Conservation (phyloP, 805 yeast genomes). For the Vanderwaltozyma polyspora region DNA sequence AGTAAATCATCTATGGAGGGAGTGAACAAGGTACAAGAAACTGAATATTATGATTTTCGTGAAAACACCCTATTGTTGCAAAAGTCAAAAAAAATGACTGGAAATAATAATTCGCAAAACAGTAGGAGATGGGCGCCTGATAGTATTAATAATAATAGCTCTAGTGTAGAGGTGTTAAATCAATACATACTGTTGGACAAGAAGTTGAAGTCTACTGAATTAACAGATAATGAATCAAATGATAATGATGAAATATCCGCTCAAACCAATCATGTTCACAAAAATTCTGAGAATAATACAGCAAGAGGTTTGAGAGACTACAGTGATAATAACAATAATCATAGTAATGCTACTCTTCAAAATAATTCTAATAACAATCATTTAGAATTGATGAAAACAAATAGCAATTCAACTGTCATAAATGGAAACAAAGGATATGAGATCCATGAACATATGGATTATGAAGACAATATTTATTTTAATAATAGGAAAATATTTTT, state of each 20-base stretch:
- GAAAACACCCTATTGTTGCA: conserved; percentile 1
- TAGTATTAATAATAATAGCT: conserved; percentile 2
- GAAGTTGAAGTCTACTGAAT: not conserved
- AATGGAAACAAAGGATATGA: conserved; percentile 9
- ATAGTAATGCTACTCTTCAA: not conserved
- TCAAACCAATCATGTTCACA: no score
- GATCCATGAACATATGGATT: conserved; percentile 19
- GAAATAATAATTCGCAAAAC: not conserved
- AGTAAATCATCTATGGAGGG: conserved; percentile 1
- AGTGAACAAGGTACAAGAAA: conserved; percentile 1
- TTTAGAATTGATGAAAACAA: not conserved
- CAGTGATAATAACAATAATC: not conserved
- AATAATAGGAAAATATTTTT: conserved; percentile 12
- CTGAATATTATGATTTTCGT: conserved; percentile 2
- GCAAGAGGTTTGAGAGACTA: not conserved
- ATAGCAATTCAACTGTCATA: not conserved
- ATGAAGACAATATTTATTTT: conserved; percentile 7
- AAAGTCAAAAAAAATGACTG: conserved; percentile 5
- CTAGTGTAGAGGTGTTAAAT: conserved; percentile 1
- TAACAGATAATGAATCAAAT: not conserved
- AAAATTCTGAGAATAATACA: not conserved
- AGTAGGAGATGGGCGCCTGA: not conserved
- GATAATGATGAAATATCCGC: no score
- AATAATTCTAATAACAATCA: not conserved
- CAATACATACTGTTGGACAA: conserved; percentile 2